These are phyloP conservation scores for Debaryomyces maramus DNA, from an alignment of 805 yeast genomes.

Conservation along the genomic window DNA sequence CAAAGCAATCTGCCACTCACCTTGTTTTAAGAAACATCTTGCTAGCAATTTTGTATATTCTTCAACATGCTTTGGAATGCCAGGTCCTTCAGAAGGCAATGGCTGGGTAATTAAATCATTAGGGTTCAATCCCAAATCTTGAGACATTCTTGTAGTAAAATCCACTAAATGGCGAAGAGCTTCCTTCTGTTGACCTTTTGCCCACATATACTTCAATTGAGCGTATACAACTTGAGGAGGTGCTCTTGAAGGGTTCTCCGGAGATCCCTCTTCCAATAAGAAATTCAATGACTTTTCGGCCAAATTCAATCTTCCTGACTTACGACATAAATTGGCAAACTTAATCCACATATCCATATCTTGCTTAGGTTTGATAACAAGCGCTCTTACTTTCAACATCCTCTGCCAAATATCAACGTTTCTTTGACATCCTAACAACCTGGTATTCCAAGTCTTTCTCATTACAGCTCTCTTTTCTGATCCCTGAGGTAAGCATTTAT, in stretches of 20 bases:
- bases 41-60: conserved; percentile 85
- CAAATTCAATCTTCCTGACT: conserved; percentile 85
- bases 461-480: conserved; percentile 77
- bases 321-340: conserved; percentile 93
- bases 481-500: conserved; percentile 80
- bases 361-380: conserved; percentile 91
- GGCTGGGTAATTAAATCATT: conserved; percentile 87
- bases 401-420: conserved; percentile 99
- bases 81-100: conserved; percentile 69
- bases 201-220: conserved; percentile 96
- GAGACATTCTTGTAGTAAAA: conserved; percentile 87
- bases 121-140: conserved; percentile 82
- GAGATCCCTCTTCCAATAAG: conserved; percentile 71
- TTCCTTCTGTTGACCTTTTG: conserved; percentile 82
- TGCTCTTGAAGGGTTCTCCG: conserved; percentile 67
- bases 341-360: conserved; percentile 98
- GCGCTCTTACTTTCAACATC: conserved; percentile 86
- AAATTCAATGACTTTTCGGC: conserved; percentile 90
- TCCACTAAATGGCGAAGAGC: conserved; percentile 85
- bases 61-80: conserved; percentile 71
- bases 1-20: conserved; percentile 94
- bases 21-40: conserved; percentile 93
- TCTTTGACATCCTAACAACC: conserved; percentile 90
- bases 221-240: conserved; percentile 98
- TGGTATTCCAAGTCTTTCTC: conserved; percentile 90